Evolutionary conservation across 306 rosid genomes (phyloP), one percentile per base, ranked within the genome.

Genomic region (Notholithocarpus densiflorus): DNA sequence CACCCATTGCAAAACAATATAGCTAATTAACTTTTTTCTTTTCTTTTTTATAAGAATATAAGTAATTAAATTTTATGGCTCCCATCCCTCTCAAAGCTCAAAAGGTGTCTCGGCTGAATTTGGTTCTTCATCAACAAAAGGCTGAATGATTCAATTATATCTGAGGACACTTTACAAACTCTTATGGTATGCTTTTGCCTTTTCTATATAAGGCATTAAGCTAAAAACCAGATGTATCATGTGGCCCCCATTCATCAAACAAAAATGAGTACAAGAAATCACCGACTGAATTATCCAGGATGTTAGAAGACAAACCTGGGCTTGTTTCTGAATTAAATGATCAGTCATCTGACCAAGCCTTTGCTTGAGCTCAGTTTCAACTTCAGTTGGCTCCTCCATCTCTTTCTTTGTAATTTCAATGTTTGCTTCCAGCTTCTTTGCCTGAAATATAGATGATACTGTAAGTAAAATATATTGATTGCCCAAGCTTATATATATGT

Each of bases 281-380:
- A 66, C 26, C 9, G 17, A 17, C 4, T 19, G 72, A 6, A 66
- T 66, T 31, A 66, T 64, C 21, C 61, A 74, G 21, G 75, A 79
- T 55, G 55, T 51, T 64, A 48, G 68, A 64, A 73, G 77, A 72
- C 85, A 71, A 73, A 91, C 99, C 99, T 95, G 94, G 54, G 96
- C 85, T 88, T 95, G 99, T 85, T 89, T 95, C 79, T 89, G 96
- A 83, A 95, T 95, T 85, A 95, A 93, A 91, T 95, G 98, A 66
- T 95, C 98, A 74, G 99, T 95, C 97, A 95, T 88, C 86, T 90
- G 99, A 70, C 82, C 79, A 85, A 95, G 96, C 89, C 97, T 91
- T 81, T 88, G 91, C 89, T 90, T 87, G 77, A 95, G 91, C 92
- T 93, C 97, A 77, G 89, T 72, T 84, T 95, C 99, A 75, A 93